phyloP scores from a whole-genome alignment of 2,329 filamentous ascomycete genomes.

The Pseudogymnoascus sp. region DNA sequence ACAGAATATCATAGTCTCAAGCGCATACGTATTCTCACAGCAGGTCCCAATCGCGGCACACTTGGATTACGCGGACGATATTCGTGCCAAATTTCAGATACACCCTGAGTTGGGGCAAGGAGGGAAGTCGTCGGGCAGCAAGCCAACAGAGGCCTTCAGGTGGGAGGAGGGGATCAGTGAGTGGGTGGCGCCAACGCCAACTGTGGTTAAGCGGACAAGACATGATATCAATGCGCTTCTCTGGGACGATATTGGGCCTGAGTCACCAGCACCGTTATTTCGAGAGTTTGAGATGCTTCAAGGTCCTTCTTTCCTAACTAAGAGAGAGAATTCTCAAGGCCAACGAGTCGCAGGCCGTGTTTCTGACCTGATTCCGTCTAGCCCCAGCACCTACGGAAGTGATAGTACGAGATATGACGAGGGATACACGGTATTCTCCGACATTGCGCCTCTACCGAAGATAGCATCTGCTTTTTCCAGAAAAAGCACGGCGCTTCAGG shows the following conservation, averaged over 20 bases:
- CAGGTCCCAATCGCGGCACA: constrained; percentile 22
- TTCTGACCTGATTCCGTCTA: constrained; percentile 1
- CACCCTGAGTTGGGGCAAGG: not conserved
- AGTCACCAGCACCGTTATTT: constrained; percentile 19
- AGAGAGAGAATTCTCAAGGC: not conserved
- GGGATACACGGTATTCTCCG: not conserved
- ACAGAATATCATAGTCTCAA: constrained; percentile 26
- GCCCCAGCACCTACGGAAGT: not conserved
- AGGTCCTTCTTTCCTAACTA: not conserved
- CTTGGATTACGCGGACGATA: constrained; percentile 24
- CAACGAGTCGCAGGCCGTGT: not conserved
- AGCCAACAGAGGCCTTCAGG: constrained; percentile 29
- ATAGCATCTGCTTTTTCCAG: not conserved
- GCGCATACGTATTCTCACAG: constrained; percentile 27
- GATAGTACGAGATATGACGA: not conserved
- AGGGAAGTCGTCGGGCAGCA: not conserved
- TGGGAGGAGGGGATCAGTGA: constrained; percentile 51
- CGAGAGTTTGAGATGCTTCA: constrained; percentile 10
- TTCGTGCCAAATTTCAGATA: constrained; percentile 19
- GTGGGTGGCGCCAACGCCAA: constrained; percentile 45
- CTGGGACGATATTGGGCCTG: constrained; percentile 14
- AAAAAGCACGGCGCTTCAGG: not conserved
- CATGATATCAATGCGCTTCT: constrained; percentile 16
- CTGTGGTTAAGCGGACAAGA: constrained; percentile 20
- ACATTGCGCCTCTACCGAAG: not conserved